Base-by-base conservation (phyloP, 768 basidiomycete genomes). In the Suillus placidus region DNA sequence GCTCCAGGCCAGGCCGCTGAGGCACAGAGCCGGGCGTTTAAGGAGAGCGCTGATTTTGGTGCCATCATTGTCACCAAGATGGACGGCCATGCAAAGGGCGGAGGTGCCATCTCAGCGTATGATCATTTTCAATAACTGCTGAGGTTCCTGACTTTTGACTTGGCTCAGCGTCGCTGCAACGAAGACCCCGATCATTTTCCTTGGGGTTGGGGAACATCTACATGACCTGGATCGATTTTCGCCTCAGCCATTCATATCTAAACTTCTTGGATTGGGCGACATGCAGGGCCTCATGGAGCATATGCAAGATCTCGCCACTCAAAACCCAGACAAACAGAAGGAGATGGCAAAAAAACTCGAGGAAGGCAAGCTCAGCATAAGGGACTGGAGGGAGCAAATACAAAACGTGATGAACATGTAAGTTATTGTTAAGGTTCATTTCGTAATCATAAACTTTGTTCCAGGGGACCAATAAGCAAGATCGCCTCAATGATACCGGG, bases 31-130 rank as follows among this genome's bases (percentile, higher is more conserved):
- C 87, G 88, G 49, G 97, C 97, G 1, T 99, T 99, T 85, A 99
- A 99, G 79, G 97, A 99, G 68, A 94, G 92, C 66, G 93, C 95
- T 26, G 88, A 97, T 74, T 99, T 99, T 75, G 97, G 97, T 64
- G 97, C 97, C 2, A 99, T 99, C 69, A 97, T 99, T 66, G 97
- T 99, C 18, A 99, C 97, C 13, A 99, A 99, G 80, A 94, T 99
- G 89, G 97, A 99, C 71, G 97, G 97, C 5, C 97, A 99, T 72
- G 97, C 97, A 1, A 99, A 97, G 76, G 97, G 97, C 64, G 97
- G 97, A 77, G 97, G 97, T 30, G 97, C 97, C 37, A 99, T 99
- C 66, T 99, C 97, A 54, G 97, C 97, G 97, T 98, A 80, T 66
- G 95, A 84, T 26, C 49, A 42, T 37, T 16, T 9, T 49, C 38